These are phyloP conservation scores for Russula sp. DNA, from an alignment of 768 basidiomycete genomes.

Conservation along the genomic window DNA sequence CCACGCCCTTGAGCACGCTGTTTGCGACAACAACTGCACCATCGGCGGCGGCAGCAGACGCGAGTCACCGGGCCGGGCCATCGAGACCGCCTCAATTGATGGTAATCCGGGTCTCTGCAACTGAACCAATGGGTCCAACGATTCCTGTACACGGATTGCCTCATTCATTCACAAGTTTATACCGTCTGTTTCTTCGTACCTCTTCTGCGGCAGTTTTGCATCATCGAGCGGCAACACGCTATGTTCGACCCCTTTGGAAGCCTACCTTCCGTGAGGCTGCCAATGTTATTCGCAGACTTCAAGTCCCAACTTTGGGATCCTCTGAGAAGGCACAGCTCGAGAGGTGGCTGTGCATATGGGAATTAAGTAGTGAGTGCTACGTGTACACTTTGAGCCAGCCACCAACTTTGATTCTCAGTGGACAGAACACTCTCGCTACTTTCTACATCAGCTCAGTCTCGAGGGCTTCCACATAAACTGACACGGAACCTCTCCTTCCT, in stretches of 20 bases:
- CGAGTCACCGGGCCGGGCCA: too few relatives aligned
- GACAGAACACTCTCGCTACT: slow-evolving; percentile 61
- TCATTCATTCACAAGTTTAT: slow-evolving; percentile 17
- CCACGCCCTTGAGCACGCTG: too few relatives aligned
- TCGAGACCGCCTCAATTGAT: too few relatives aligned
- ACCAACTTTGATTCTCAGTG: slow-evolving; percentile 37
- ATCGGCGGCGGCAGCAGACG: too few relatives aligned
- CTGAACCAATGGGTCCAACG: background rate
- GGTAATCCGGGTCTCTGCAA: background rate
- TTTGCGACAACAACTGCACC: too few relatives aligned
- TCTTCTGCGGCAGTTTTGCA: slow-evolving; percentile 21
- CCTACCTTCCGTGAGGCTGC: slow-evolving; percentile 21
- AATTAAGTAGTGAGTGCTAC: slow-evolving; percentile 12
- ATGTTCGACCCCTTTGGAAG: slow-evolving; percentile 14
- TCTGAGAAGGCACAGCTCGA: slow-evolving; percentile 12
- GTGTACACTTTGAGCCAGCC: background rate
- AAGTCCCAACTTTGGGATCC: background rate
- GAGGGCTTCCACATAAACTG: slow-evolving; percentile 55
- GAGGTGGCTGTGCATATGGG: slow-evolving; percentile 19
- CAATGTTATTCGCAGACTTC: slow-evolving; percentile 7
- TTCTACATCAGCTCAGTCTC: slow-evolving; percentile 53
- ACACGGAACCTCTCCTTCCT: slow-evolving; percentile 50
- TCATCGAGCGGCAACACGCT: slow-evolving; percentile 13
- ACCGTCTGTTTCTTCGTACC: slow-evolving; percentile 20
- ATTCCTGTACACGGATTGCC: slow-evolving; percentile 6